A percentile compares a stretch with the other conserved stretches of the same genome.
These are phyloP conservation scores for Silybum marianum DNA, from an alignment of 129 eudicot species.

Conservation along the genomic window DNA sequence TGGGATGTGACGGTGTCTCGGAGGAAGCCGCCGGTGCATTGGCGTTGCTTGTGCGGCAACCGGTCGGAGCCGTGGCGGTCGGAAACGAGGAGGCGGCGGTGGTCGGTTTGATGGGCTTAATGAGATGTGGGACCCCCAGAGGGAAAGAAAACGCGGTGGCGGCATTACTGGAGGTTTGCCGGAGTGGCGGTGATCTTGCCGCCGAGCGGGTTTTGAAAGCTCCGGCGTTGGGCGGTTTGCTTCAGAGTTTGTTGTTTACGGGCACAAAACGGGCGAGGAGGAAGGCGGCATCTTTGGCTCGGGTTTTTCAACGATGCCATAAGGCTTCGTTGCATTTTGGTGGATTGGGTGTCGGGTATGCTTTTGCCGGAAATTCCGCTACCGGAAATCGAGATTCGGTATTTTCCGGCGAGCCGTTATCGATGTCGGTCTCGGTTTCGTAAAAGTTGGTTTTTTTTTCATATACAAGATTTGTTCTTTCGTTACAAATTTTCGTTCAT, in stretches of 20 bases:
- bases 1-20: conserved; percentile 56
- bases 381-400: conserved; percentile 44
- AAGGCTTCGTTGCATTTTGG: conserved; percentile 48
- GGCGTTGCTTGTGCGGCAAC: conserved; percentile 70
- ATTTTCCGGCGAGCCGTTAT: conserved; percentile 40
- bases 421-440: conserved; percentile 54
- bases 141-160: conserved; percentile 86
- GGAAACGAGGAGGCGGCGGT: conserved; percentile 66
- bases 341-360: conserved; percentile 62
- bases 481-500: neutral
- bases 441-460: neutral
- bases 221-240: conserved; percentile 61
- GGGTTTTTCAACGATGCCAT: conserved; percentile 74
- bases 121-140: conserved; percentile 70
- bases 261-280: conserved; percentile 86
- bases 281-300: conserved; percentile 83
- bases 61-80: conserved; percentile 63
- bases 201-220: conserved; percentile 59
- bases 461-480: neutral
- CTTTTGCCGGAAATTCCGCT: conserved; percentile 44
- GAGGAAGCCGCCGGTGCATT: conserved; percentile 83
- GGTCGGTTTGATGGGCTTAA: conserved; percentile 56
- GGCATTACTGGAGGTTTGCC: conserved; percentile 72
- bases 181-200: conserved; percentile 62
- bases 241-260: conserved; percentile 65